Percentiles rank a stretch among this genome's conserved stretches.
Evolutionary conservation across 169 alveolate genomes (phyloP).

Genomic region (Cryptosporidium canis): DNA sequence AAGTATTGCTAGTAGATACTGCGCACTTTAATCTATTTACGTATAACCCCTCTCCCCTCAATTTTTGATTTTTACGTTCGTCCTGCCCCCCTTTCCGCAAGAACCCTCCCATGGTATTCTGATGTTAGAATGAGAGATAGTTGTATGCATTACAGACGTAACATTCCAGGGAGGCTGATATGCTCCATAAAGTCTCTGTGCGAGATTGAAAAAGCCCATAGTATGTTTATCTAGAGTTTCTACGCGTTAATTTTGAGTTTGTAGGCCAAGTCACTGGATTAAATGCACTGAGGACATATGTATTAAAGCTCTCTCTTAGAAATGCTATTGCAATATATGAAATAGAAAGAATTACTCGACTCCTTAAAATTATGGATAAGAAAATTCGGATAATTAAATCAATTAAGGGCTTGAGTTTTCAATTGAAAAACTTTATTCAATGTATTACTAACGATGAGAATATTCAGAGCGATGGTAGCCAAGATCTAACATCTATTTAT

Average conservation of each 20-base stretch:
- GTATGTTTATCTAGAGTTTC: neutral
- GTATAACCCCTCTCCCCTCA: neutral
- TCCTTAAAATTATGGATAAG: conserved; percentile 35
- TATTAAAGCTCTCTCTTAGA: conserved; percentile 29
- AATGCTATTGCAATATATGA: conserved; percentile 23
- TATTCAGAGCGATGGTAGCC: neutral
- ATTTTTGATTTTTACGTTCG: neutral
- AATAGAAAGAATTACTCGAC: neutral
- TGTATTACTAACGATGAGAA: neutral
- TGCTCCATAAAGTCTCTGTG: conserved; percentile 20
- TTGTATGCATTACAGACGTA: neutral
- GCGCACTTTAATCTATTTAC: neutral
- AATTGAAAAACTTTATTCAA: conserved; percentile 33
- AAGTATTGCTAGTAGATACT: neutral
- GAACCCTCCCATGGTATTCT: neutral
- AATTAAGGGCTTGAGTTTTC: conserved; percentile 19
- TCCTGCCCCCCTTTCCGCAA: neutral
- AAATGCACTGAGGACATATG: conserved; percentile 1
- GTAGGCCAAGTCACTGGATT: neutral
- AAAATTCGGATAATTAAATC: conserved; percentile 35
- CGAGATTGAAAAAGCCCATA: neutral
- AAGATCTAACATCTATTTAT: conserved; percentile 28
- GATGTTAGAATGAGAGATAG: neutral
- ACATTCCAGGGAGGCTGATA: neutral
- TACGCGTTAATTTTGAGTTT: neutral